phyloP scores from a whole-genome alignment of 208 protist genomes.

The Leishmania tropica region DNA sequence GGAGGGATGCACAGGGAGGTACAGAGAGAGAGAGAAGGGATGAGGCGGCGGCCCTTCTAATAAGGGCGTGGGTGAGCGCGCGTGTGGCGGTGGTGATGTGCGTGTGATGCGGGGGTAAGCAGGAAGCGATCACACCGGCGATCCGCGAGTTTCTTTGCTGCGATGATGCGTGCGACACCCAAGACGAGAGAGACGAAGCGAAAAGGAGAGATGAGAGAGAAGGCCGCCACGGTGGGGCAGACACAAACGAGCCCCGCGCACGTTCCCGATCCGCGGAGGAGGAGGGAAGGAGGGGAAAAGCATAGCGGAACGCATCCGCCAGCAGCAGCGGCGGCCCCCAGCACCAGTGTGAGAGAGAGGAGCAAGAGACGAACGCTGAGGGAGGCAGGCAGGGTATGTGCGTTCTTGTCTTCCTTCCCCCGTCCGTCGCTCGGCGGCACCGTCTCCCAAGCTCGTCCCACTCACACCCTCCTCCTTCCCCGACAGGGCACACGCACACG shows the following conservation, averaged over 20 bases:
- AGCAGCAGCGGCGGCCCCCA: neutral
- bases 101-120: neutral
- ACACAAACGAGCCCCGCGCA: neutral
- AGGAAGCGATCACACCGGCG: neutral
- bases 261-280: neutral
- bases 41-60: neutral
- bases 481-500: neutral
- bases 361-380: neutral
- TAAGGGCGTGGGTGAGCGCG: neutral
- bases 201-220: neutral
- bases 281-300: neutral
- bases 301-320: neutral
- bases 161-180: neutral
- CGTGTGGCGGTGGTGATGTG: neutral
- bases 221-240: neutral
- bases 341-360: neutral
- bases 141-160: neutral
- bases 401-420: neutral
- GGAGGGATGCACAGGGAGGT: neutral
- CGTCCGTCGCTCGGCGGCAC: neutral
- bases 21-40: neutral
- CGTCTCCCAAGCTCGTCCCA: neutral
- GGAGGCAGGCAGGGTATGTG: neutral
- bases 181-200: neutral
- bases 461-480: neutral